Base-by-base conservation (phyloP, 1,139 yeast species). In the Debaryomycetaceae sp. region DNA sequence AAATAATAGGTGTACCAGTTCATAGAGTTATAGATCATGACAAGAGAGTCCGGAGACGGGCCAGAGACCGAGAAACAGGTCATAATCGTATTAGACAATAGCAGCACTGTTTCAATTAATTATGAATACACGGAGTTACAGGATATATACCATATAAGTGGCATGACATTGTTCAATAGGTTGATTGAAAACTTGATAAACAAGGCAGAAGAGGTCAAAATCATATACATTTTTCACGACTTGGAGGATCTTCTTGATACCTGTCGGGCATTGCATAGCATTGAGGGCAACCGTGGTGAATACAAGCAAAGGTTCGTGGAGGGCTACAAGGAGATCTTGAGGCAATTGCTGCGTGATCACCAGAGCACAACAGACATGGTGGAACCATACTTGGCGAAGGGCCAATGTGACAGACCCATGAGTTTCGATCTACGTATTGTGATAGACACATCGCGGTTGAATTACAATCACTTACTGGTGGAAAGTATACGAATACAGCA, bases 401-500 rank as follows among this genome's bases (percentile, higher is more conserved):
- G 66, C 6, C 58, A 53, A 35, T 53, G 55, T 37, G 65, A 62
- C 35, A 22, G 49, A 5, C 62, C 64, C 4, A 36, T 57, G 6
- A 53, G 56, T 2, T 55, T 56, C 31, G 53, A 56, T 8, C 42
- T 59, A 24, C 45, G 48, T 4, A 44, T 63, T 5, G 36, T 61
- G 11, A 41, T 64, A 23, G 59, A 63, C 39, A 43, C 62, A 4
- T 35, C 37, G 1, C 29, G 41, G 17, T 40, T 60, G 6, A 55
- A 51, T 6, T 48, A 47, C 13, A 62, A 58, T 37, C 58, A 56
- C 37, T 50, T 66, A 20, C 46, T 63, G 0, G 53, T 60, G 5
- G 48, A 49, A 9, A 53, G 57, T 29, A 56, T 67, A 9, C 52
- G 51, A 27, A 55, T 72, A 3, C 89, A 85, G 55, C 87, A 84